Conservation (phyloP, 228 moss, liverwort and hornwort genomes). For the Sphagnum fallax region DNA sequence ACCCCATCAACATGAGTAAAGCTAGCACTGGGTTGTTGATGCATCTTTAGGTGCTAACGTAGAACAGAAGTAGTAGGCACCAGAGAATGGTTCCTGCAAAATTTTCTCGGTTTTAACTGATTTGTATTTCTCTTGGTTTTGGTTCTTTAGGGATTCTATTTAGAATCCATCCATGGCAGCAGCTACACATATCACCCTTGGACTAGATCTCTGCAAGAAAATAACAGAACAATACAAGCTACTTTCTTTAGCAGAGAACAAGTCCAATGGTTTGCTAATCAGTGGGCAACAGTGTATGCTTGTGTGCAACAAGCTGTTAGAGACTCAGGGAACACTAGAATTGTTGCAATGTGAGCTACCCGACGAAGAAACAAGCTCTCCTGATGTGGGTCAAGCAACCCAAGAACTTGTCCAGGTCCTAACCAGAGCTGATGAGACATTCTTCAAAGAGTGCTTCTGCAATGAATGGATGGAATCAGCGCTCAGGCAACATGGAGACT, state of each 20-base stretch:
- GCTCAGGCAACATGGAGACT: constrained; percentile 5
- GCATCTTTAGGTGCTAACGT: too few relatives aligned
- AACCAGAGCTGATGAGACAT: not conserved
- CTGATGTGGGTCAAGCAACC: not conserved
- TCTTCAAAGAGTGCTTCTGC: constrained; percentile 16
- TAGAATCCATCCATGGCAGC: too few relatives aligned
- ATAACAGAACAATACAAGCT: not conserved
- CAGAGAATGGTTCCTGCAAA: too few relatives aligned
- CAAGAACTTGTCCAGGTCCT: constrained; percentile 8
- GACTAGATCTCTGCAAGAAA: not conserved
- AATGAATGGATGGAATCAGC: constrained; percentile 10
- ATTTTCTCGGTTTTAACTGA: too few relatives aligned
- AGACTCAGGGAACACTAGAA: not conserved
- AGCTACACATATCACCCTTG: too few relatives aligned
- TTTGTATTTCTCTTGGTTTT: too few relatives aligned
- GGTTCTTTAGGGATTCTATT: too few relatives aligned
- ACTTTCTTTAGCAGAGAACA: not conserved
- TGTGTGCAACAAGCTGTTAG: constrained; percentile 10
- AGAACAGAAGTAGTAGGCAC: too few relatives aligned
- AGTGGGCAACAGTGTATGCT: constrained; percentile 8
- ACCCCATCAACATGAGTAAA: too few relatives aligned
- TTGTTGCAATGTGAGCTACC: not conserved
- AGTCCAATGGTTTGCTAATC: constrained; percentile 2
- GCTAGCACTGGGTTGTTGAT: too few relatives aligned
- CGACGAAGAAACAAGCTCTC: too few relatives aligned